Conservation (phyloP, 1,284 basidiomycete species). For the Ustilago loliicola region DNA sequence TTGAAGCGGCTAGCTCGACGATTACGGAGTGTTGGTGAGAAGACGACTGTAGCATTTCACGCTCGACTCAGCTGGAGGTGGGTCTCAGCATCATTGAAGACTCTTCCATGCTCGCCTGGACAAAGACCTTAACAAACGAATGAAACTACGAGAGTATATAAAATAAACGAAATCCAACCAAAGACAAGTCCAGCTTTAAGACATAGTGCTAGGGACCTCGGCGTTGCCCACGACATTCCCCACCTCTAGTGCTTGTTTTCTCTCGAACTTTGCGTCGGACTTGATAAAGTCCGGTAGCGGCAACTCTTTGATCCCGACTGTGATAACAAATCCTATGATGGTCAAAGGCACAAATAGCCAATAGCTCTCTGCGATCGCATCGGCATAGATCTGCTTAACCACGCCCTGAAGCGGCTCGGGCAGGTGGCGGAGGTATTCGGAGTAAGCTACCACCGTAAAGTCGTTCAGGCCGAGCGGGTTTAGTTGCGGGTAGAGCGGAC, state of each 20-base stretch:
- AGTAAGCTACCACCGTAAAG: slow-evolving; percentile 38
- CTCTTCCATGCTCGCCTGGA: no score
- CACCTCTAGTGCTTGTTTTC: slow-evolving; percentile 10
- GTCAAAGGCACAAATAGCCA: slow-evolving; percentile 40
- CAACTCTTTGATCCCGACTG: slow-evolving; percentile 38
- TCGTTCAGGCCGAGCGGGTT: slow-evolving; percentile 41
- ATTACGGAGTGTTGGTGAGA: no score
- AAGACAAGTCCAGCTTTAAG: not conserved
- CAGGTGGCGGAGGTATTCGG: slow-evolving; percentile 18
- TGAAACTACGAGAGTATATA: no score
- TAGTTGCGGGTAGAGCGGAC: slow-evolving; percentile 20
- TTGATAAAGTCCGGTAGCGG: slow-evolving; percentile 50
- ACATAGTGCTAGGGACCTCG: slow-evolving; percentile 21
- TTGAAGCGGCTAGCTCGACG: no score
- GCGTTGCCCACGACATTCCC: not conserved
- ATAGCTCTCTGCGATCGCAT: slow-evolving; percentile 27
- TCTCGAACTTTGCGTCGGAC: slow-evolving; percentile 23
- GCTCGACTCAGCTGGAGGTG: no score
- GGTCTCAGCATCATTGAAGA: no score
- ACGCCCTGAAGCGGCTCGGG: slow-evolving; percentile 22
- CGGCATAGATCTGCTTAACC: slow-evolving; percentile 27
- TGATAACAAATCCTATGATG: slow-evolving; percentile 30
- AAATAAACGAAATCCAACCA: no score
- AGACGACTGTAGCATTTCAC: no score
- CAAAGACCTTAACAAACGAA: not conserved